A percentile compares a stretch with the other conserved stretches of the same genome.
phyloP scores from a whole-genome alignment of 768 basidiomycete genomes.

The Phanerochaete carnosa region DNA sequence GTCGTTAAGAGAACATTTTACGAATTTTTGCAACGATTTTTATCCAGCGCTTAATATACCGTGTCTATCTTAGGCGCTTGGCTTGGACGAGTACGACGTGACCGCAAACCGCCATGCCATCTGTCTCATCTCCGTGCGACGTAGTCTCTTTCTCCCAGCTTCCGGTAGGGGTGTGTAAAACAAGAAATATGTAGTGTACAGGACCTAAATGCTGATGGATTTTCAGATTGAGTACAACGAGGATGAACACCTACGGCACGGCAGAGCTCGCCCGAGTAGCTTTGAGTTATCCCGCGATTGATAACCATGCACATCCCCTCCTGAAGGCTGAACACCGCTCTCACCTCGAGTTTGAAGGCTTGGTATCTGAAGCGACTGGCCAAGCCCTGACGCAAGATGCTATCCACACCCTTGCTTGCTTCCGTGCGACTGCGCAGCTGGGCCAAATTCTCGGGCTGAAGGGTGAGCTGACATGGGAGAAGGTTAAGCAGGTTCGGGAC shows the following conservation, averaged over 20 bases:
- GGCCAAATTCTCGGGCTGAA: conserved; percentile 43
- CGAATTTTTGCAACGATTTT: too few species aligned
- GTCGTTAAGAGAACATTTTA: too few species aligned
- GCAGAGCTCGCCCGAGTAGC: conserved; percentile 10
- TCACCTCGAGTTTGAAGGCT: conserved; percentile 54
- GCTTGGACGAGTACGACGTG: neutral
- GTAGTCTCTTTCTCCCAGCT: neutral
- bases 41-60: neutral
- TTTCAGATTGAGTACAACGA: neutral
- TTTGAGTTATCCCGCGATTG: conserved; percentile 53
- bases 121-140: neutral
- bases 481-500: conserved; percentile 46
- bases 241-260: conserved; percentile 4
- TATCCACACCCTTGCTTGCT: conserved; percentile 53
- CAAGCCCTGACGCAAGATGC: conserved; percentile 49
- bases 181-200: neutral
- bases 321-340: conserved; percentile 44
- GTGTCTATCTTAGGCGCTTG: neutral
- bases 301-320: conserved; percentile 80
- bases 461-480: conserved; percentile 49
- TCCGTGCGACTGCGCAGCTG: conserved; percentile 56
- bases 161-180: neutral
- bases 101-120: neutral
- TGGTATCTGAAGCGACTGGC: conserved; percentile 63
- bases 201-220: neutral